phyloP scores from a whole-genome alignment of 371 early-diverging fungal genomes.

The Syncephalastrum contaminatum region DNA sequence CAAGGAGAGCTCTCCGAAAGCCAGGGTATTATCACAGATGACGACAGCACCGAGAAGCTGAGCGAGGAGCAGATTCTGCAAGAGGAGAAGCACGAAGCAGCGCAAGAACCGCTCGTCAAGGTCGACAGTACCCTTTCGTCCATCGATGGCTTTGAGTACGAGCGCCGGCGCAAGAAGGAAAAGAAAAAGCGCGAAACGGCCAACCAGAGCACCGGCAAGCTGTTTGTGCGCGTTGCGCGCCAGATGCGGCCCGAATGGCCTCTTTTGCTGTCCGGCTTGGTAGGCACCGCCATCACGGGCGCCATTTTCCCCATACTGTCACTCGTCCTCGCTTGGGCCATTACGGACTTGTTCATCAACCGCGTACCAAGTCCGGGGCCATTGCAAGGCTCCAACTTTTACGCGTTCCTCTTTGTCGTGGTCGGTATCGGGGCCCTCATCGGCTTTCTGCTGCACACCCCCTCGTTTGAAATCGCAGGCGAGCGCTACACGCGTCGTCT shows the following conservation, averaged over 20 bases:
- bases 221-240: slow-evolving; percentile 23
- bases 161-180: not conserved
- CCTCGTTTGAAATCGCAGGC: slow-evolving; percentile 37
- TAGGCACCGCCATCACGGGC: slow-evolving; percentile 55
- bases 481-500: slow-evolving; percentile 55
- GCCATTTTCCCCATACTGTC: slow-evolving; percentile 34
- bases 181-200: slow-evolving; percentile 1
- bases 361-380: slow-evolving; percentile 15
- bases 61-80: slow-evolving; percentile 1
- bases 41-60: not conserved
- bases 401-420: slow-evolving; percentile 64
- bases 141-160: slow-evolving; percentile 3
- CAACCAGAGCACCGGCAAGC: too few relatives aligned
- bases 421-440: slow-evolving; percentile 46
- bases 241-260: slow-evolving; percentile 44
- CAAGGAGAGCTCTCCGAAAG: too few relatives aligned
- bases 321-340: slow-evolving; percentile 26
- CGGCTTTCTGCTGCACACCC: slow-evolving; percentile 20
- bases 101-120: not conserved
- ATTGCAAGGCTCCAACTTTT: slow-evolving; percentile 56
- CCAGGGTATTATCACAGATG: not conserved
- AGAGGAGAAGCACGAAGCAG: not conserved
- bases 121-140: not conserved
- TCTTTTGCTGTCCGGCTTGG: slow-evolving; percentile 36
- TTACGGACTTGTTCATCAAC: slow-evolving; percentile 9